Conservation (phyloP, 176 grass and related monocot genomes). For the Areca catechu region DNA sequence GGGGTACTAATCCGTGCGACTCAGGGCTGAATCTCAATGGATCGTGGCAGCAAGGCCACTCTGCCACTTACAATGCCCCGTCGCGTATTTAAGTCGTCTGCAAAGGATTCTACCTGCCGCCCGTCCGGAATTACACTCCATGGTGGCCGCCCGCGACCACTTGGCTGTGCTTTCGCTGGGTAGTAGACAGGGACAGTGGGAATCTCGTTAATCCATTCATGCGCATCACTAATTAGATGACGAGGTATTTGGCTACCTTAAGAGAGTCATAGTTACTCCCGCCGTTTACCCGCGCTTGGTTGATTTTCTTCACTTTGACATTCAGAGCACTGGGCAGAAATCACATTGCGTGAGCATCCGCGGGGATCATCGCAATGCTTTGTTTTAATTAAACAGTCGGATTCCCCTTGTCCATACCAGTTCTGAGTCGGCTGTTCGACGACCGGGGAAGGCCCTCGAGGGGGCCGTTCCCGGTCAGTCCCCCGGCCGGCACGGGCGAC, state of each 20-base stretch:
- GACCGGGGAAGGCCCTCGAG: too few species aligned
- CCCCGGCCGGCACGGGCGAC: too few species aligned
- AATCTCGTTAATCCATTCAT: slow-evolving; percentile 13
- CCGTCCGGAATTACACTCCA: too few species aligned
- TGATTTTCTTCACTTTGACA: slow-evolving; percentile 89
- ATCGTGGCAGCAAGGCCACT: too few species aligned
- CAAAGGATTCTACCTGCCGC: too few species aligned
- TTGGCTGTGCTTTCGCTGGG: neutral
- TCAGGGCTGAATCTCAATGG: too few species aligned
- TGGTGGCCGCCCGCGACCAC: too few species aligned
- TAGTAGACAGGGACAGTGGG: neutral
- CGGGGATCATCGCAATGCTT: slow-evolving; percentile 71
- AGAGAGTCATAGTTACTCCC: slow-evolving; percentile 56
- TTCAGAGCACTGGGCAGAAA: slow-evolving; percentile 66
- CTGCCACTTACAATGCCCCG: too few species aligned
- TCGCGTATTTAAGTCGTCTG: too few species aligned
- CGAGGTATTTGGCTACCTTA: slow-evolving; percentile 46
- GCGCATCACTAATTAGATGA: neutral
- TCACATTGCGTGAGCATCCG: slow-evolving; percentile 61
- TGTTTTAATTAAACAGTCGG: slow-evolving; percentile 75
- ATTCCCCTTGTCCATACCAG: slow-evolving; percentile 63
- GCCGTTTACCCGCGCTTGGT: slow-evolving; percentile 53
- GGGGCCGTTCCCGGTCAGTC: too few species aligned
- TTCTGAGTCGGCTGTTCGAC: slow-evolving; percentile 49
- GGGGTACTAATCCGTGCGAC: too few species aligned